phyloP scores from a whole-genome alignment of 164 flowering plant species.

The Euptelea pleiosperma region DNA sequence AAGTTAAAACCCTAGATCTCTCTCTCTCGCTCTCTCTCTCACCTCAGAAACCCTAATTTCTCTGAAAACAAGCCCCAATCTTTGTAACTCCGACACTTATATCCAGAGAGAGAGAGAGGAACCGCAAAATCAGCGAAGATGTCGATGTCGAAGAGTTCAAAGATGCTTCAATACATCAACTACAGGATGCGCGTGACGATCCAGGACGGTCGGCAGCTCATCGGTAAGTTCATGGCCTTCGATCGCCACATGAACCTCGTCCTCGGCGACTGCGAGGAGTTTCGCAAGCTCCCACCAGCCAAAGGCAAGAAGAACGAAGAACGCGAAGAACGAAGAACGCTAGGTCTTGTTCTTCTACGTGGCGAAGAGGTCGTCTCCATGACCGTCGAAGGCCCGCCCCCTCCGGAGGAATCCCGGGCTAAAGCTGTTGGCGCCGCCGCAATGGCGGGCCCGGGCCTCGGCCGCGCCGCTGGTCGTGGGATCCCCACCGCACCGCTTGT shows the following conservation, averaged over 20 bases:
- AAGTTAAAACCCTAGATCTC: too few relatives aligned
- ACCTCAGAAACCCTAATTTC: conserved; percentile 3
- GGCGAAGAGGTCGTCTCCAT: conserved; percentile 98
- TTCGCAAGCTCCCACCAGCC: conserved; percentile 82
- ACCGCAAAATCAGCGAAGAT: too few relatives aligned
- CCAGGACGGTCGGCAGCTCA: conserved; percentile 94
- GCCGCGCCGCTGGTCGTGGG: conserved; percentile 90
- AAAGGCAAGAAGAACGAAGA: conserved; percentile 69
- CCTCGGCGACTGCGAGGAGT: conserved; percentile 96
- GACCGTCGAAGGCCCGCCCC: conserved; percentile 99
- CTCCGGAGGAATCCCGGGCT: conserved; percentile 87
- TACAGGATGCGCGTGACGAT: conserved; percentile 96
- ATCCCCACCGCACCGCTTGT: conserved; percentile 66
- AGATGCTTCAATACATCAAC: conserved; percentile 96
- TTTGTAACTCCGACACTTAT: too few relatives aligned
- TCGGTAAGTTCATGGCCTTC: conserved; percentile 98
- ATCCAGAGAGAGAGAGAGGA: too few relatives aligned
- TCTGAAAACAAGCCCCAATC: background rate
- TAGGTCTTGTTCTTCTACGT: conserved; percentile 87
- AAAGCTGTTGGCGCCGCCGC: conserved; percentile 64
- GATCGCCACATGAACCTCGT: conserved; percentile 99
- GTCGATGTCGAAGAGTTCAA: conserved; percentile 99
- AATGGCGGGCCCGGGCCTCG: conserved; percentile 73
- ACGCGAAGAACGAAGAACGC: conserved; percentile 87
- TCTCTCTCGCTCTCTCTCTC: too few relatives aligned